phyloP scores from a whole-genome alignment of 1,139 yeast genomes.

The Blastobotrys persicus region DNA sequence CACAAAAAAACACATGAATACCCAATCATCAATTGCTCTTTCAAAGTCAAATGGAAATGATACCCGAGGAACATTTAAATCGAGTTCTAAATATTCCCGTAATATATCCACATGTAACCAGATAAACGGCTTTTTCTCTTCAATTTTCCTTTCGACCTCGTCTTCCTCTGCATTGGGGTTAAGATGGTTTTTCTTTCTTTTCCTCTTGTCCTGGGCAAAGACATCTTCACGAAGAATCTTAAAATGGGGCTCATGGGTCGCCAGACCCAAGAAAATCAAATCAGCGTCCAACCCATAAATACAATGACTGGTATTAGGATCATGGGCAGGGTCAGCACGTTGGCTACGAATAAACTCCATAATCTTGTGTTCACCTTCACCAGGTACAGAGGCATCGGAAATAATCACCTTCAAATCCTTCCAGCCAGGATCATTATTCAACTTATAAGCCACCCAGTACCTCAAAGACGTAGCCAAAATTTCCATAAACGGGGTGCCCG shows the following conservation, averaged over 20 bases:
- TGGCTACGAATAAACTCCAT: slow-evolving; percentile 90
- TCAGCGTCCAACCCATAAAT: slow-evolving; percentile 98
- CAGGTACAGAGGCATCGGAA: slow-evolving; percentile 98
- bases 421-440: slow-evolving; percentile 91
- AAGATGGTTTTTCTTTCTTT: slow-evolving; percentile 33
- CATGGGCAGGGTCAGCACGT: slow-evolving; percentile 69
- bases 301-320: slow-evolving; percentile 90
- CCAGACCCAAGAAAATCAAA: slow-evolving; percentile 92
- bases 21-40: slow-evolving; percentile 98
- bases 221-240: slow-evolving; percentile 93
- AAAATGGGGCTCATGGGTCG: slow-evolving; percentile 96
- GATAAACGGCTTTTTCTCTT: slow-evolving; percentile 77
- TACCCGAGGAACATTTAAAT: slow-evolving; percentile 63
- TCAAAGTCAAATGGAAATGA: slow-evolving; percentile 83
- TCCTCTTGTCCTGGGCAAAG: slow-evolving; percentile 66
- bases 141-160: slow-evolving; percentile 45
- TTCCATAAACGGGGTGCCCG: slow-evolving; percentile 98
- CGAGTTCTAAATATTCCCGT: slow-evolving; percentile 84
- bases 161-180: slow-evolving; percentile 48
- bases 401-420: slow-evolving; percentile 76
- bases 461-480: slow-evolving; percentile 78
- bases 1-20: slow-evolving; percentile 96
- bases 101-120: slow-evolving; percentile 91
- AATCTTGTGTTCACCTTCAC: slow-evolving; percentile 98
- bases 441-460: slow-evolving; percentile 88